These are phyloP conservation scores for Meyerozyma athensensis DNA, from an alignment of 1,139 yeast species.

Conservation along the genomic window DNA sequence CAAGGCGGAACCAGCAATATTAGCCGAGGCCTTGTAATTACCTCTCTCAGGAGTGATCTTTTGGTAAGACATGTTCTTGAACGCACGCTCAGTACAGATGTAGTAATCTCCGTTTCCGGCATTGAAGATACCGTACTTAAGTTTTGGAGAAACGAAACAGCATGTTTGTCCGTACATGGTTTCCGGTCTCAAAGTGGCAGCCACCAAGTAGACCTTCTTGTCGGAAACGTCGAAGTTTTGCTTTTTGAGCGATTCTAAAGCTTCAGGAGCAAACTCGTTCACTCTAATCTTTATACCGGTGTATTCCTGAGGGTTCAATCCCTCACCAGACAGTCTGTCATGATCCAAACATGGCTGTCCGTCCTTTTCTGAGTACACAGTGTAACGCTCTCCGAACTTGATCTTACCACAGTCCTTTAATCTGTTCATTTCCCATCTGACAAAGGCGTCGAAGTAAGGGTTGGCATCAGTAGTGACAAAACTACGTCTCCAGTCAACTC, in stretches of 20 bases:
- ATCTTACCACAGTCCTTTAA: conserved; percentile 84
- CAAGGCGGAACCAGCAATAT: conserved; percentile 65
- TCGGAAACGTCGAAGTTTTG: conserved; percentile 40
- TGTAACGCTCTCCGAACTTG: conserved; percentile 97
- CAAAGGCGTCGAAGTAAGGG: conserved; percentile 91
- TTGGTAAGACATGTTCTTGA: conserved; percentile 96
- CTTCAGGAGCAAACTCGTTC: conserved; percentile 55
- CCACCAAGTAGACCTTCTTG: conserved; percentile 77
- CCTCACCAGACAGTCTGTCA: conserved; percentile 97
- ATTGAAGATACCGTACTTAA: conserved; percentile 85
- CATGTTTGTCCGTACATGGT: conserved; percentile 99
- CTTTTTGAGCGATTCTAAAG: conserved; percentile 45
- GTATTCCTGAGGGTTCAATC: conserved; percentile 94
- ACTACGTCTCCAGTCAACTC: conserved; percentile 98
- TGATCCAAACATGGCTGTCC: conserved; percentile 99
- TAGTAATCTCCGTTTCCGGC: conserved; percentile 75
- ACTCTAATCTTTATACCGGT: conserved; percentile 84
- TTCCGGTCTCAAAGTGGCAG: conserved; percentile 98
- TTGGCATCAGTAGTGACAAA: conserved; percentile 93
- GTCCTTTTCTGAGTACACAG: conserved; percentile 94
- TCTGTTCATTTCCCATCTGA: conserved; percentile 94
- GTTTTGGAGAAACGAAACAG: conserved; percentile 95
- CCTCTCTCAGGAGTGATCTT: conserved; percentile 90
- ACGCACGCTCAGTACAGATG: conserved; percentile 94
- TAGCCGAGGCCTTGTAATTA: conserved; percentile 54